These are phyloP conservation scores for Phytophthora multivora DNA, from an alignment of 352 stramenopile genomes.

Conservation along the genomic window DNA sequence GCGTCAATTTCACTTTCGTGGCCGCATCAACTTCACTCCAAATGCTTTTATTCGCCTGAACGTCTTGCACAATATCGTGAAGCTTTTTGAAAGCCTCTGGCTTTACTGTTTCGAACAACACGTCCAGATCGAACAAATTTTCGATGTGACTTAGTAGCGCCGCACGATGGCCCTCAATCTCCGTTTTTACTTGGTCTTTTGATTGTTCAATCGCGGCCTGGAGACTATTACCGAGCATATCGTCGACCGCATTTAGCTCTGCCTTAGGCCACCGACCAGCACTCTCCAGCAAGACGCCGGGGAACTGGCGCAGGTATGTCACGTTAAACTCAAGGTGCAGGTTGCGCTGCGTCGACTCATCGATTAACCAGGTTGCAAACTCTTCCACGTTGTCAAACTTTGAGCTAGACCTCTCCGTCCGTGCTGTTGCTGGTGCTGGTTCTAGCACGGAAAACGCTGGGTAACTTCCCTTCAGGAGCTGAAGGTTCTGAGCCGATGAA, in stretches of 20 bases:
- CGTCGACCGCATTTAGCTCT: constrained; percentile 30
- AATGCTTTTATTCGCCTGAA: constrained; percentile 19
- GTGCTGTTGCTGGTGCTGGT: constrained; percentile 34
- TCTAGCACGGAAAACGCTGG: constrained; percentile 33
- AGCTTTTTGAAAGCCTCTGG: constrained; percentile 18
- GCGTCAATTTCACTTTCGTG: constrained; percentile 16
- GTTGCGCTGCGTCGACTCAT: constrained; percentile 24
- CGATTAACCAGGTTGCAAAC: constrained; percentile 32
- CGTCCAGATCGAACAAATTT: constrained; percentile 42
- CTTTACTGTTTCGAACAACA: constrained; percentile 23
- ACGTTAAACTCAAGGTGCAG: constrained; percentile 13
- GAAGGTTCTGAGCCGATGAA: background rate
- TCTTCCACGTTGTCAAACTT: constrained; percentile 25
- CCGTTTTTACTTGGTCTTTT: constrained; percentile 20
- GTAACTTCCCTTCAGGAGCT: constrained; percentile 48
- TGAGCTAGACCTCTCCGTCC: too few species aligned
- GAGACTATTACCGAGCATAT: constrained; percentile 28
- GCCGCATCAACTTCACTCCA: constrained; percentile 20
- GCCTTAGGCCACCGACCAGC: constrained; percentile 23
- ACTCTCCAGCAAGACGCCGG: constrained; percentile 22
- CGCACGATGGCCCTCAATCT: constrained; percentile 30
- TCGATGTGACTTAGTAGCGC: constrained; percentile 17
- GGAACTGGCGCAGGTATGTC: background rate
- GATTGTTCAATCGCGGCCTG: constrained; percentile 13
- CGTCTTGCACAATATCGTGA: constrained; percentile 8